Conservation (phyloP, 805 yeast genomes). For the Sungouiella blattae region DNA sequence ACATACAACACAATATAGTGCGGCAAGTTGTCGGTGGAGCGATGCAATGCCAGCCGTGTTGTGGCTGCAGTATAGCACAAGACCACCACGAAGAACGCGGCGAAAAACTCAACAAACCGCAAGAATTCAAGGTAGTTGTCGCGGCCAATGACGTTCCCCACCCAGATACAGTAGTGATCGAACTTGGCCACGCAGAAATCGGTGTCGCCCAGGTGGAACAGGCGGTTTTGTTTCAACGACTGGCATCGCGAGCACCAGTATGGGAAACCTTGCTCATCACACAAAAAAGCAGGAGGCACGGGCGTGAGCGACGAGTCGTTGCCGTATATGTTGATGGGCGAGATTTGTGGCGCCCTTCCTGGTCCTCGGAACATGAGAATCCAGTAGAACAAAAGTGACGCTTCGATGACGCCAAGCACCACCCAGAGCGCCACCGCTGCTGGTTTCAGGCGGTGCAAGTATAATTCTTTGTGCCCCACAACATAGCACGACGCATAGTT, state of each 20-base stretch:
- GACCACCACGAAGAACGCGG: conserved; percentile 29
- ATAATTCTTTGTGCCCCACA: conserved; percentile 11
- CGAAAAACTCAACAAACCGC: conserved; percentile 43
- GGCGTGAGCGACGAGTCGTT: conserved; percentile 20
- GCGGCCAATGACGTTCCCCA: conserved; percentile 70
- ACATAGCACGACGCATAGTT: conserved; percentile 12
- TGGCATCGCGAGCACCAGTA: conserved; percentile 69
- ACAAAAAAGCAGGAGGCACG: conserved; percentile 59
- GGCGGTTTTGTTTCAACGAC: conserved; percentile 60
- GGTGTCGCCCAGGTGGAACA: conserved; percentile 62
- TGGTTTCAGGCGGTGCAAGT: conserved; percentile 4
- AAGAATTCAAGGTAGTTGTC: conserved; percentile 60
- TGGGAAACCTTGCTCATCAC: conserved; percentile 74
- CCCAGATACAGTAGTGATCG: conserved; percentile 83
- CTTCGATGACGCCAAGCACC: conserved; percentile 7
- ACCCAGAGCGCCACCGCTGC: conserved; percentile 15
- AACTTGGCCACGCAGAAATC: conserved; percentile 63
- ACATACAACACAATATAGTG: conserved; percentile 49
- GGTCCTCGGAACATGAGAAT: conserved; percentile 50
- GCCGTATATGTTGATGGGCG: conserved; percentile 33
- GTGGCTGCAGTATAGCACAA: conserved; percentile 22
- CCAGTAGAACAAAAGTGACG: conserved; percentile 37
- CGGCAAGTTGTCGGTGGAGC: conserved; percentile 33
- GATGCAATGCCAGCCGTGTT: conserved; percentile 19
- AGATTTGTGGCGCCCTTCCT: conserved; percentile 40